phyloP scores from a whole-genome alignment of 2,329 filamentous ascomycete genomes.

The Ophiostoma piceae region DNA sequence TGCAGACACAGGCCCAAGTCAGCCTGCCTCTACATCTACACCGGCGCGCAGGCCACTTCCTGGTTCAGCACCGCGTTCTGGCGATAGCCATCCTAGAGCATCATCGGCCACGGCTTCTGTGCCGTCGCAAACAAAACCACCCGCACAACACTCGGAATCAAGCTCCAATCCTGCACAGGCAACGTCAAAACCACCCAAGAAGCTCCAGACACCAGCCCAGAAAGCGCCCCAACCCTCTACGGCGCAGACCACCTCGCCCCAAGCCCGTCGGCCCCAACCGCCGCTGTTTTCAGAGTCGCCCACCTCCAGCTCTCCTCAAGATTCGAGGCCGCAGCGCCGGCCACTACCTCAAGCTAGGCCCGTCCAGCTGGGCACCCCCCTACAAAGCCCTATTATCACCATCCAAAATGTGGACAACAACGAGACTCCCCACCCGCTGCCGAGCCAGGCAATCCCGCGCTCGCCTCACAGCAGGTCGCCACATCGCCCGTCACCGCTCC shows the following conservation, averaged over 20 bases:
- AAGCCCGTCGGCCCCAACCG: background rate
- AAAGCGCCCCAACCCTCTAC: background rate
- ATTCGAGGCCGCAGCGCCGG: background rate
- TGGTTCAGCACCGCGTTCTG: background rate
- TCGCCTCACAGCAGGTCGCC: background rate
- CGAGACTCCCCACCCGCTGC: background rate
- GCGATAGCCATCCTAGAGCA: background rate
- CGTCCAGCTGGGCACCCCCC: background rate
- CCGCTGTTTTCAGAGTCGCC: constrained; percentile 8
- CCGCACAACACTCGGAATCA: background rate
- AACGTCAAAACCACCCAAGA: background rate
- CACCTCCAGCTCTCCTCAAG: background rate
- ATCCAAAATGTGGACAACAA: background rate
- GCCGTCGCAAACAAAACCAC: background rate
- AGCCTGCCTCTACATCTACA: background rate
- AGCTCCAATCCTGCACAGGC: background rate
- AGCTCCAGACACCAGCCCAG: background rate
- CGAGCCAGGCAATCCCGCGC: background rate
- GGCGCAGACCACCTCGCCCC: background rate
- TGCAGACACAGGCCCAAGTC: background rate
- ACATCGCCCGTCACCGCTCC: background rate
- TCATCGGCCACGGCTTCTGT: background rate
- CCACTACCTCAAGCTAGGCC: constrained; percentile 8
- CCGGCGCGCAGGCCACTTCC: background rate
- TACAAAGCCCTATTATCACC: constrained; percentile 5